phyloP scores from a whole-genome alignment of 257 asterid species.

The Solanum commersonii region DNA sequence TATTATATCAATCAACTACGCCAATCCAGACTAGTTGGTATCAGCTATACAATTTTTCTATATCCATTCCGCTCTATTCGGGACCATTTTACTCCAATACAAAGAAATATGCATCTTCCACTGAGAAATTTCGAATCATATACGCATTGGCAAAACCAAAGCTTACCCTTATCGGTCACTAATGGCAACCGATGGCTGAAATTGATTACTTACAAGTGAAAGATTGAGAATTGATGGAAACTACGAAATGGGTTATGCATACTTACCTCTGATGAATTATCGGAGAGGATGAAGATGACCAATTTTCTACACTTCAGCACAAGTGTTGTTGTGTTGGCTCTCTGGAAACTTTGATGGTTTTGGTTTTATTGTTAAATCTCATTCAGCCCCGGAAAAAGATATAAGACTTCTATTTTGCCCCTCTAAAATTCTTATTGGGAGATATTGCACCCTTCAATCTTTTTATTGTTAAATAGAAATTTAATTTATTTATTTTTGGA shows the following conservation, averaged over 20 bases:
- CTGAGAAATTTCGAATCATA: not conserved
- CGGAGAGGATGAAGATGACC: not conserved
- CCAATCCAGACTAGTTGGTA: not conserved
- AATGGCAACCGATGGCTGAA: not conserved
- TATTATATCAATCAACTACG: not conserved
- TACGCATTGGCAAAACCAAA: not conserved
- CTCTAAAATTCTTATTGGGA: not conserved
- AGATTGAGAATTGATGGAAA: not conserved
- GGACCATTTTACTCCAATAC: not conserved
- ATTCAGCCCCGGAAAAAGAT: not conserved
- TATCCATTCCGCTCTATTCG: not conserved
- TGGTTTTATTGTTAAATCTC: not conserved
- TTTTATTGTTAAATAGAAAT: not conserved
- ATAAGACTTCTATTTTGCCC: not conserved
- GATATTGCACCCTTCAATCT: not conserved
- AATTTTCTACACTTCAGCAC: not conserved
- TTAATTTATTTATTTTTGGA: too few relatives aligned
- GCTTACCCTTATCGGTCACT: not conserved
- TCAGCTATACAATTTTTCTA: not conserved
- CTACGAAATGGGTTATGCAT: not conserved
- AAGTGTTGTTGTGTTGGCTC: not conserved
- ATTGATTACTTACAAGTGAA: not conserved
- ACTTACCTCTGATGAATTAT: not conserved
- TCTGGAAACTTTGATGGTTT: not conserved
- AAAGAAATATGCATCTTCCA: not conserved